Base-by-base conservation (phyloP, 2,329 filamentous ascomycete genomes). In the Cladophialophora exuberans region DNA sequence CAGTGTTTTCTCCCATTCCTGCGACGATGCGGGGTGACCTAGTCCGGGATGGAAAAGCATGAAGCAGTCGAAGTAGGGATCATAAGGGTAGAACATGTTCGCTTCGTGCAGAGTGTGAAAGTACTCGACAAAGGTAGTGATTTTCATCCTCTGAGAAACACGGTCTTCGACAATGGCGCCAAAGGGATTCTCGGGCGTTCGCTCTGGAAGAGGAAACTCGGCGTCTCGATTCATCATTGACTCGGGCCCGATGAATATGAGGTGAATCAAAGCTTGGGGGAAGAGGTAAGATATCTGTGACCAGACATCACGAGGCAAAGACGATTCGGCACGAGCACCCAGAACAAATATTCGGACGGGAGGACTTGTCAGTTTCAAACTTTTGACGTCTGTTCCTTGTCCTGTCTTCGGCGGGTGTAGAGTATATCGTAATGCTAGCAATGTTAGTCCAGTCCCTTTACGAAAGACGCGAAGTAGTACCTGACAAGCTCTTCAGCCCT, bases 61-160 rank as follows among this genome's bases (percentile, higher is more conserved):
- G 69, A 99, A 96, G 72, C 89, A 94, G 77, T 99, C 94, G 72
- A 99, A 96, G 76, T 99, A 99, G 1, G 94, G 94, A 69, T 99
- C 94, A 69, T 95, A 97, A 0, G 95, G 94, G 54, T 89, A 85
- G 76, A 97, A 99, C 69, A 92, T 83, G 43, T 90, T 88, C 0
- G 93, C 89, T 70, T 91, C 85, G 76, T 99, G 93, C 64, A 99
- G 83, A 2, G 90, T 97, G 73, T 99, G 93, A 77, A 95, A 99
- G 76, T 99, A 97, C 65, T 99, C 94, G 47, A 97, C 93, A 67
- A 92, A 96, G 0, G 95, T 99, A 71, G 88, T 94, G 67, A 99
- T 96, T 78, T 99, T 99, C 84, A 97, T 85, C 63, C 88, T 87
- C 52, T 88, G 85, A 69, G 88, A 90, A 6, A 99, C 81, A 48